Percentiles rank a stretch among this genome's conserved stretches.
Evolutionary conservation across 768 basidiomycete genomes (phyloP).

Genomic region (Kwoniella botswanensis): DNA sequence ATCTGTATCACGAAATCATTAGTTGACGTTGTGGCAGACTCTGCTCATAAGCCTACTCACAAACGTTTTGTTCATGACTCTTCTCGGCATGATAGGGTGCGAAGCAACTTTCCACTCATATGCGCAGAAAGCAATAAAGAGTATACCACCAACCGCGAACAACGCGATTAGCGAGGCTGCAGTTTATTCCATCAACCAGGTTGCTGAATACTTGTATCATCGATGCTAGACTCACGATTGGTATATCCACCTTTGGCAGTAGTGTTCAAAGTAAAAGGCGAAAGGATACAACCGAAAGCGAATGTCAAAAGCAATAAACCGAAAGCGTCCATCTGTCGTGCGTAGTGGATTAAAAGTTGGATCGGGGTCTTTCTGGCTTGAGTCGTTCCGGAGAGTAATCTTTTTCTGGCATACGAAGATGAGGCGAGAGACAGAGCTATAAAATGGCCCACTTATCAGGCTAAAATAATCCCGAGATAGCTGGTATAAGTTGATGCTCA

Average conservation of each 20-base stretch:
- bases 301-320: slow-evolving; percentile 52
- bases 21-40: neutral
- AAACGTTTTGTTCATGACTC: slow-evolving; percentile 59
- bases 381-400: slow-evolving; percentile 17
- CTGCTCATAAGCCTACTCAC: slow-evolving; percentile 29
- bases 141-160: slow-evolving; percentile 62
- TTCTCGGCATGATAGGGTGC: slow-evolving; percentile 58
- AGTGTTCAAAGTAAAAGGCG: slow-evolving; percentile 50
- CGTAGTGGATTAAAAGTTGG: slow-evolving; percentile 32
- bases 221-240: slow-evolving; percentile 38
- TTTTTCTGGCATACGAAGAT: slow-evolving; percentile 37
- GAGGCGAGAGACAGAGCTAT: slow-evolving; percentile 41
- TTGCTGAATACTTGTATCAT: neutral
- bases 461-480: neutral
- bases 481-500: neutral
- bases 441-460: neutral
- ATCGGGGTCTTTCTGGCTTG: slow-evolving; percentile 13
- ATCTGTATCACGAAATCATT: slow-evolving; percentile 14
- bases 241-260: slow-evolving; percentile 41
- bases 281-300: slow-evolving; percentile 44
- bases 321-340: slow-evolving; percentile 41
- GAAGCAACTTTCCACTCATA: slow-evolving; percentile 58
- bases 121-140: slow-evolving; percentile 58
- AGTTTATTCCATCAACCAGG: neutral
- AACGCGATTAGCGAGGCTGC: slow-evolving; percentile 60